phyloP scores from a whole-genome alignment of 768 basidiomycete species.

The Rossbeevera mucosa region DNA sequence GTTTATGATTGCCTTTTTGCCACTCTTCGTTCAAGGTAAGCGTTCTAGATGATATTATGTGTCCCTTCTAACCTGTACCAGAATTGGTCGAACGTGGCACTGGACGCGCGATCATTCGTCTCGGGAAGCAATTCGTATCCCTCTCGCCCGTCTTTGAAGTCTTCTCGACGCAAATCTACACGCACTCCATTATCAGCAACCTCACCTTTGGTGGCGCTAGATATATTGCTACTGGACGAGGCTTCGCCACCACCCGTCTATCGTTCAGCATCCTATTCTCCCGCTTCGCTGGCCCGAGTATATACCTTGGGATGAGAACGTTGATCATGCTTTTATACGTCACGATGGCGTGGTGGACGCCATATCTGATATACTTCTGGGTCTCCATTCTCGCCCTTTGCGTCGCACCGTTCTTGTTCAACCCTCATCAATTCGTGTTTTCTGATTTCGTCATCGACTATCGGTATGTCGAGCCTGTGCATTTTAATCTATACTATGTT shows the following conservation, averaged over 20 bases:
- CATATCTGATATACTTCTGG: constrained; percentile 97
- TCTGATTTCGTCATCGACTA: constrained; percentile 97
- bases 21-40: constrained; percentile 90
- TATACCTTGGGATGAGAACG: constrained; percentile 95
- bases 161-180: constrained; percentile 97
- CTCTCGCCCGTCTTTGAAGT: constrained; percentile 95
- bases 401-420: constrained; percentile 96
- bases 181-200: constrained; percentile 95
- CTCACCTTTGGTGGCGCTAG: constrained; percentile 96
- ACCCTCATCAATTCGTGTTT: constrained; percentile 98
- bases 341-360: constrained; percentile 87
- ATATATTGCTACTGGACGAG: constrained; percentile 98
- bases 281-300: constrained; percentile 96
- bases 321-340: constrained; percentile 91
- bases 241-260: constrained; percentile 94
- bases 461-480: constrained; percentile 43
- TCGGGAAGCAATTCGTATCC: constrained; percentile 92
- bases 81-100: constrained; percentile 96
- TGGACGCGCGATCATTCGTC: constrained; percentile 82
- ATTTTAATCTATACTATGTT: not conserved
- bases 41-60: constrained; percentile 15
- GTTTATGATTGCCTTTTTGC: constrained; percentile 95
- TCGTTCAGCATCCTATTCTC: constrained; percentile 95
- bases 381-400: constrained; percentile 88
- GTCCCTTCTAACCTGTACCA: constrained; percentile 26